Conservation (phyloP, 495 filamentous ascomycete genomes). For the Aspergillus hancockii region DNA sequence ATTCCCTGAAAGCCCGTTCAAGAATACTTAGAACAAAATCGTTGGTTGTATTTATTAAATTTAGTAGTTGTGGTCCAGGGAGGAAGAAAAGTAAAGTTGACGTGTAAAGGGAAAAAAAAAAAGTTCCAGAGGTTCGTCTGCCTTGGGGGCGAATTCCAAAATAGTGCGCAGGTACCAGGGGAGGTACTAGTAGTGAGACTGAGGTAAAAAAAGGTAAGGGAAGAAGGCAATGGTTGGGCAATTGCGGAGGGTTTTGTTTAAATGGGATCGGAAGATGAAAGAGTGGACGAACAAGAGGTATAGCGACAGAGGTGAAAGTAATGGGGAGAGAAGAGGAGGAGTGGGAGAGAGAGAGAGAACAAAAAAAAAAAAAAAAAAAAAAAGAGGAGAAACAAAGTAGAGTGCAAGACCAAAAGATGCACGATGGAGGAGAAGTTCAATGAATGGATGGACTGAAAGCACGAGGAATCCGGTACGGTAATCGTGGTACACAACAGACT, state of each 20-base stretch:
- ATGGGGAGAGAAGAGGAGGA: conserved; percentile 9
- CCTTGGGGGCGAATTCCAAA: conserved; percentile 8
- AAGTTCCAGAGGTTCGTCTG: not conserved
- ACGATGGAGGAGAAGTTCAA: conserved; percentile 16
- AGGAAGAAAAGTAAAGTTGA: conserved; percentile 6
- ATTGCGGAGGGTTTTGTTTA: conserved; percentile 24
- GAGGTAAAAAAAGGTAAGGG: conserved; percentile 17
- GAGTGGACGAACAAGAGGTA: conserved; percentile 10
- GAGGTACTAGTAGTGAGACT: conserved; percentile 12
- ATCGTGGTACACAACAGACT: conserved; percentile 3
- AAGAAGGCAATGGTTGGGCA: conserved; percentile 17
- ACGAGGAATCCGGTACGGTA: conserved; percentile 12
- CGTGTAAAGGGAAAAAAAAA: conserved; percentile 8
- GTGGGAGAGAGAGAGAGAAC: conserved; percentile 12
- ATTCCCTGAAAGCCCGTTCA: conserved; percentile 37
- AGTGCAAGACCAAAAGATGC: conserved; percentile 15
- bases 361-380: conserved; percentile 15
- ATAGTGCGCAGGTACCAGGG: conserved; percentile 17
- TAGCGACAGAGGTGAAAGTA: conserved; percentile 11
- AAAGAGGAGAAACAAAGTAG: conserved; percentile 18
- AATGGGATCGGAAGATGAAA: conserved; percentile 9
- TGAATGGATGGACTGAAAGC: conserved; percentile 9
- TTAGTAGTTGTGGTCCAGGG: conserved; percentile 2
- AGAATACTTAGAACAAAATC: conserved; percentile 18
- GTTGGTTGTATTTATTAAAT: conserved; percentile 5